Percentiles rank a stretch among this genome's conserved stretches.
Conservation (phyloP, 352 stramenopile species). For the Globisporangium parvum region DNA sequence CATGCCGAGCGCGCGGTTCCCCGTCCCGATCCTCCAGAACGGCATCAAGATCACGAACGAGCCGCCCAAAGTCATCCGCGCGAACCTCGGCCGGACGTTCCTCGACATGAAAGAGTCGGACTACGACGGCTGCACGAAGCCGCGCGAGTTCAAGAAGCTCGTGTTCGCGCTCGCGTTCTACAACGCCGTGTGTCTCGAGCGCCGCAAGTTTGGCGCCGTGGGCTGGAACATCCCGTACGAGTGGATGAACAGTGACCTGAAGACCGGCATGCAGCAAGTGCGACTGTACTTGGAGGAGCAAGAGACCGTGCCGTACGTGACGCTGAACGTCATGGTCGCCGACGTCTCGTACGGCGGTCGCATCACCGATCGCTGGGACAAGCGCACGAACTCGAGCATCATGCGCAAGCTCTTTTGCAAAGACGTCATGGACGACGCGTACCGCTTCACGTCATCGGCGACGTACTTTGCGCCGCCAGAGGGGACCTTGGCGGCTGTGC, state of each 20-base stretch:
- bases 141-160: conserved; percentile 87
- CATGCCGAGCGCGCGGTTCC: conserved; percentile 88
- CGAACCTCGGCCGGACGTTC: conserved; percentile 91
- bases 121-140: conserved; percentile 86
- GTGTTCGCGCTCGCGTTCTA: conserved; percentile 93
- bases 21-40: conserved; percentile 92
- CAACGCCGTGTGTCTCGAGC: conserved; percentile 92
- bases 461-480: conserved; percentile 79
- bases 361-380: conserved; percentile 94
- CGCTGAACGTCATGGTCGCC: conserved; percentile 92
- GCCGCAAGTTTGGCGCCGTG: conserved; percentile 92
- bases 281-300: conserved; percentile 93
- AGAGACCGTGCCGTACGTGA: conserved; percentile 89
- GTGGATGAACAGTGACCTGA: conserved; percentile 96
- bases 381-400: conserved; percentile 92
- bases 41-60: conserved; percentile 96
- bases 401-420: conserved; percentile 90
- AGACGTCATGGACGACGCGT: conserved; percentile 84
- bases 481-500: conserved; percentile 43
- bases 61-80: conserved; percentile 87
- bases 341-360: conserved; percentile 94
- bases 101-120: conserved; percentile 89
- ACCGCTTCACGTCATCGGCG: conserved; percentile 68
- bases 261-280: conserved; percentile 91
- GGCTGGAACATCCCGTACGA: conserved; percentile 96